Conservation (phyloP, 768 basidiomycete genomes). For the Russula emetica region DNA sequence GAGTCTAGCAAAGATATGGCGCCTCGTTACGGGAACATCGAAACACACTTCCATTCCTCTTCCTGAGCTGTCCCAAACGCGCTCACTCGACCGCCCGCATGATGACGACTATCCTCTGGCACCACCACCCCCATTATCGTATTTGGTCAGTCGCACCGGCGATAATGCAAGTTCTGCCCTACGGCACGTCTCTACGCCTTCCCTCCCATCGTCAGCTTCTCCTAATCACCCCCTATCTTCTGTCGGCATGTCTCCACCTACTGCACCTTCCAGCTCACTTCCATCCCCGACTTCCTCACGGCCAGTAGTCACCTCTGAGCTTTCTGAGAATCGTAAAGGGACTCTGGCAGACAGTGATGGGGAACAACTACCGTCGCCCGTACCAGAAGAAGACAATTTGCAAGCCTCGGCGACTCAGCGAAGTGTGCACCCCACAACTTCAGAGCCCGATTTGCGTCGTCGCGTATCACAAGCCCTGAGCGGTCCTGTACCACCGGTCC, state of each 20-base stretch:
- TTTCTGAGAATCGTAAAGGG: constrained; percentile 42
- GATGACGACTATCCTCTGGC: constrained; percentile 77
- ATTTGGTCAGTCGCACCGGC: constrained; percentile 64
- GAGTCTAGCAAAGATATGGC: constrained; percentile 78
- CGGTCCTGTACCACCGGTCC: constrained; percentile 28
- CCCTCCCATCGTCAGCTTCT: constrained; percentile 56
- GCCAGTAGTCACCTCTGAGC: constrained; percentile 53
- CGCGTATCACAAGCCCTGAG: constrained; percentile 34
- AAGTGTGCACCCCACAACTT: constrained; percentile 49
- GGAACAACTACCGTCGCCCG: constrained; percentile 34
- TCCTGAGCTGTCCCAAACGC: constrained; percentile 36
- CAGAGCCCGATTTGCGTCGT: constrained; percentile 60
- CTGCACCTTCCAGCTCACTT: constrained; percentile 68
- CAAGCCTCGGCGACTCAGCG: constrained; percentile 7
- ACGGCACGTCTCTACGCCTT: constrained; percentile 66
- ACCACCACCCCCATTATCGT: constrained; percentile 88
- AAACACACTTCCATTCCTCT: constrained; percentile 35
- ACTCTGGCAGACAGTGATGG: constrained; percentile 43
- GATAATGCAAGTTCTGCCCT: constrained; percentile 45
- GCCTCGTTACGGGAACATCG: constrained; percentile 57
- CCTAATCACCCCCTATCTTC: constrained; percentile 52
- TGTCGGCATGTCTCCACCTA: constrained; percentile 66
- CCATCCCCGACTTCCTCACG: constrained; percentile 76
- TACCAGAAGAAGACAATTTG: constrained; percentile 23
- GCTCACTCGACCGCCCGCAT: constrained; percentile 38